Percentiles rank a stretch among this genome's conserved stretches.
Evolutionary conservation across 1,139 yeast species (phyloP).

Genomic region (Pichia sp.): DNA sequence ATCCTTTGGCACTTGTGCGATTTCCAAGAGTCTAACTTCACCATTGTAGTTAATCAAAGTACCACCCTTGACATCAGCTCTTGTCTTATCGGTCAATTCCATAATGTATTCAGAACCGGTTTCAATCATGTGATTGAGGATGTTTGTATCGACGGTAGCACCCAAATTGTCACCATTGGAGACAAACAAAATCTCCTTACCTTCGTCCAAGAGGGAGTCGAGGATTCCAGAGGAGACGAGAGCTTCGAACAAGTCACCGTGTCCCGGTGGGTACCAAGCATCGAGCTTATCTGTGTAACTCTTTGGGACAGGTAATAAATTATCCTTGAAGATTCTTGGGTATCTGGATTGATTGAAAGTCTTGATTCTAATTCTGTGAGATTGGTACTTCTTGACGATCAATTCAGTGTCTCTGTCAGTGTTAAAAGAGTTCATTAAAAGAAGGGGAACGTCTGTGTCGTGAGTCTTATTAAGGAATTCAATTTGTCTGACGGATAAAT

Average conservation of each 20-base stretch:
- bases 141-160: slow-evolving; percentile 92
- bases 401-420: slow-evolving; percentile 95
- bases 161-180: slow-evolving; percentile 98
- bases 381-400: slow-evolving; percentile 92
- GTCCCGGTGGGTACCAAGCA: slow-evolving; percentile 98
- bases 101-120: slow-evolving; percentile 89
- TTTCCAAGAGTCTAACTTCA: slow-evolving; percentile 87
- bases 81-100: slow-evolving; percentile 98
- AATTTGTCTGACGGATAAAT: slow-evolving; percentile 91
- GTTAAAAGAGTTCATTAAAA: slow-evolving; percentile 97
- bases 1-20: slow-evolving; percentile 98
- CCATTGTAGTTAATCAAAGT: slow-evolving; percentile 96
- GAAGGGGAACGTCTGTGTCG: slow-evolving; percentile 90
- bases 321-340: slow-evolving; percentile 94
- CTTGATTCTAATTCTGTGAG: slow-evolving; percentile 90
- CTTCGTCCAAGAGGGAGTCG: slow-evolving; percentile 84
- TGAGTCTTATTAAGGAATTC: slow-evolving; percentile 89
- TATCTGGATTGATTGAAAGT: slow-evolving; percentile 96
- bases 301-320: slow-evolving; percentile 89
- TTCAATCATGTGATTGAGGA: slow-evolving; percentile 88
- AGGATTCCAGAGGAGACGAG: slow-evolving; percentile 86
- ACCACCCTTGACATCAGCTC: slow-evolving; percentile 99
- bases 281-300: slow-evolving; percentile 67
- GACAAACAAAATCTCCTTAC: slow-evolving; percentile 90
- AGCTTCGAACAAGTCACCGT: slow-evolving; percentile 94